A percentile compares a stretch with the other conserved stretches of the same genome.
Conservation (phyloP, 257 asterid genomes). For the Coffea eugenioides region DNA sequence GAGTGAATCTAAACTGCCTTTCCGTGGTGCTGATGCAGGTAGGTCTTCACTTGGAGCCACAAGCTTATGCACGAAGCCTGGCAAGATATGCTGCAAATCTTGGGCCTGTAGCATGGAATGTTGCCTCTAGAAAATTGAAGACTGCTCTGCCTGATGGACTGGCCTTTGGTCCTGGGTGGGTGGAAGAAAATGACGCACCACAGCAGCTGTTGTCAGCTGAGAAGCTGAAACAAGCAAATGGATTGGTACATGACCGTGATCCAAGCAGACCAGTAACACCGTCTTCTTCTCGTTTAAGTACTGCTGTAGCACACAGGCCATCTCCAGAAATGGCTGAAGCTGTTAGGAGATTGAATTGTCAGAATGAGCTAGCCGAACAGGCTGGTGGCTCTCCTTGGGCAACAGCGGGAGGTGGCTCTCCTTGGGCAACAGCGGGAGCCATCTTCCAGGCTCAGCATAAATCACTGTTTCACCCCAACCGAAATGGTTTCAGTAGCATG, state of each 20-base stretch:
- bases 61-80: constrained; percentile 78
- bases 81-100: constrained; percentile 81
- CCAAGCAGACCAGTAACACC: constrained; percentile 38
- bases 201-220: constrained; percentile 39
- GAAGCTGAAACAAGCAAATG: constrained; percentile 38
- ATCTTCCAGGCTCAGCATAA: constrained; percentile 47
- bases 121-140: constrained; percentile 66
- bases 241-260: constrained; percentile 28
- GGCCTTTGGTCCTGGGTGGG: constrained; percentile 94
- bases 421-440: constrained; percentile 28
- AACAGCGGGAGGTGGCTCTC: constrained; percentile 29
- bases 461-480: constrained; percentile 33
- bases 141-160: constrained; percentile 55
- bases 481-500: constrained; percentile 53
- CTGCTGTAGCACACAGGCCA: constrained; percentile 32
- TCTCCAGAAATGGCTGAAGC: constrained; percentile 57
- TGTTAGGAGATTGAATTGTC: constrained; percentile 54
- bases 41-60: constrained; percentile 70
- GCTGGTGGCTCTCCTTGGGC: too few relatives aligned
- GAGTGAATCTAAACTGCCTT: neutral
- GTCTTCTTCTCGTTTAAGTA: constrained; percentile 32
- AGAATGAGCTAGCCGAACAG: constrained; percentile 39
- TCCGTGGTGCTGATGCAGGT: constrained; percentile 44
- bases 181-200: constrained; percentile 55
- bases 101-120: constrained; percentile 83